These are phyloP conservation scores for Takashimella tepidaria DNA, from an alignment of 1,284 basidiomycete genomes.

Conservation along the genomic window DNA sequence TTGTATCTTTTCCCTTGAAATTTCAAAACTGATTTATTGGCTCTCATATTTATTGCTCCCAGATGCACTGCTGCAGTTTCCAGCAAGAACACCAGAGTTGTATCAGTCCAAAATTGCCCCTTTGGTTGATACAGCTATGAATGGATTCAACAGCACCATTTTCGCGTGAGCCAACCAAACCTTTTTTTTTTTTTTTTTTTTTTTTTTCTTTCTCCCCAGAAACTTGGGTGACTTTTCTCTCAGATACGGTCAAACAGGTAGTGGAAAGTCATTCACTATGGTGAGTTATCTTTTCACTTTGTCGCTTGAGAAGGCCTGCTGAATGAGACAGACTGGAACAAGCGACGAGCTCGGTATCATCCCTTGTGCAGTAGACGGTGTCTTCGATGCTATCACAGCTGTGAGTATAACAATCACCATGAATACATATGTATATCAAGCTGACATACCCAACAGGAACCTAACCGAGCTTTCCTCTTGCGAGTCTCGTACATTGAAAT, in stretches of 20 bases:
- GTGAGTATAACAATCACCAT: conserved; percentile 36
- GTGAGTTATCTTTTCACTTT: conserved; percentile 24
- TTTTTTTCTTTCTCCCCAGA: too few species aligned
- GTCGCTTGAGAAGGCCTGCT: too few species aligned
- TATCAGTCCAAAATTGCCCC: conserved; percentile 52
- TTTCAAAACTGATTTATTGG: neutral
- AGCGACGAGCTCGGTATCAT: conserved; percentile 53
- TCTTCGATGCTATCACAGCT: conserved; percentile 51
- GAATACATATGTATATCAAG: too few species aligned
- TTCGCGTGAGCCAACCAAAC: conserved; percentile 45
- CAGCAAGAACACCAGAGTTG: conserved; percentile 44
- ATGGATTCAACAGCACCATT: conserved; percentile 56
- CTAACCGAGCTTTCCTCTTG: conserved; percentile 47
- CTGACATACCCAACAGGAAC: conserved; percentile 35
- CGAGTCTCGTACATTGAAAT: conserved; percentile 57
- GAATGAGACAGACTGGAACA: conserved; percentile 46
- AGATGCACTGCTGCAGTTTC: conserved; percentile 48
- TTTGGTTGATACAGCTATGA: conserved; percentile 53
- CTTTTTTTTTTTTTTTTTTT: too few species aligned
- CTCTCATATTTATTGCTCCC: too few species aligned
- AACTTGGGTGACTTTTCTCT: neutral
- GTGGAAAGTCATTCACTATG: conserved; percentile 51
- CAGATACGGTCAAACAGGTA: conserved; percentile 50
- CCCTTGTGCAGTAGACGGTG: conserved; percentile 53
- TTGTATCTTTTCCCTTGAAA: too few species aligned